These are phyloP conservation scores for Chlamydomonas sphaeroides DNA, from an alignment of 139 green algal species.

Conservation along the genomic window DNA sequence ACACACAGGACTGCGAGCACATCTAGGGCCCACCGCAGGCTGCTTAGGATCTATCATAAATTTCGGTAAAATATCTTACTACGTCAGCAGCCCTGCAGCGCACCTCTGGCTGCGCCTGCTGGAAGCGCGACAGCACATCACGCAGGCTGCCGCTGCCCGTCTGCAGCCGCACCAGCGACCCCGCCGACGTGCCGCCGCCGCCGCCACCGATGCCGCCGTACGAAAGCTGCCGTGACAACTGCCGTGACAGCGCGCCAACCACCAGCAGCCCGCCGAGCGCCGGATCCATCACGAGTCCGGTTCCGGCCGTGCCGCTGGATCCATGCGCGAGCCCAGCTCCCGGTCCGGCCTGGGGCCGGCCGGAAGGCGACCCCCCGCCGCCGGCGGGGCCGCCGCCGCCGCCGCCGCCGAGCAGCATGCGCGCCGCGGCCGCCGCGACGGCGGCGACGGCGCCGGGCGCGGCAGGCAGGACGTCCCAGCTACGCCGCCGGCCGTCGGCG, in stretches of 20 bases:
- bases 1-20: too few relatives aligned
- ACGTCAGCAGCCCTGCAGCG: too few relatives aligned
- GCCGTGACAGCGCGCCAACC: neutral
- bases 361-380: neutral
- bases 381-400: neutral
- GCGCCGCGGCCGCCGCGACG: too few relatives aligned
- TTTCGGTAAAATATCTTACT: too few relatives aligned
- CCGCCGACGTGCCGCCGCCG: neutral
- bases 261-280: neutral
- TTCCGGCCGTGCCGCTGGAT: too few relatives aligned
- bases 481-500: neutral
- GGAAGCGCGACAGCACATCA: slow-evolving; percentile 23
- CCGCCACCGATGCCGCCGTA: too few relatives aligned
- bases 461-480: too few relatives aligned
- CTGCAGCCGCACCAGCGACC: neutral
- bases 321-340: too few relatives aligned
- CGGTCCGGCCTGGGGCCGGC: too few relatives aligned
- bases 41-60: too few relatives aligned
- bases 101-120: neutral
- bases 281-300: neutral
- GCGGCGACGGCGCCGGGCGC: neutral
- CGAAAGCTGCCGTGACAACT: neutral
- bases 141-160: slow-evolving; percentile 34
- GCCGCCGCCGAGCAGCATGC: neutral
- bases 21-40: too few relatives aligned